Base-by-base conservation (phyloP, 1,284 basidiomycete species). In the Xerocomus amazonicus region DNA sequence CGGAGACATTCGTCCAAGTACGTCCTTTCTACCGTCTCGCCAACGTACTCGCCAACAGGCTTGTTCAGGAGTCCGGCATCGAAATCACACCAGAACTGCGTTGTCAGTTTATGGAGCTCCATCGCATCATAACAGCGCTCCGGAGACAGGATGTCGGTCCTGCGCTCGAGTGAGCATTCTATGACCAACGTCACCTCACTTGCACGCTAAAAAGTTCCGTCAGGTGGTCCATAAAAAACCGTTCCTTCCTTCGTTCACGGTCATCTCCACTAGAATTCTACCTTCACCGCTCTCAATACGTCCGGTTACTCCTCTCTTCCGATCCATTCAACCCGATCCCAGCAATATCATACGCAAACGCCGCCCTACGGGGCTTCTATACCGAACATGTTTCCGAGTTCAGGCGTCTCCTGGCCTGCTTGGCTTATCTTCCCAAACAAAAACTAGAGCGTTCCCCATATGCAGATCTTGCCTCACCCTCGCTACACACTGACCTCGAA, bases 251-350 rank as follows among this genome's bases (percentile, higher is more conserved):
- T 6, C 72, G 74, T 32, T 70, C 76, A 1, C 82, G 87, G 12
- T 80, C 79, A 4, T 94, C 91, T 0, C 78, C 88, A 0, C 76
- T 97, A 9, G 88, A 92, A 56, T 97, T 94, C 67, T 74, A 87
- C 63, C 79, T 96, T 16, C 92, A 96, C 62, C 87, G 91, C 26
- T 90, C 90, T 12, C 83, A 90, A 60, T 94, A 90, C 66, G 79
- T 94, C 45, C 81, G 81, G 6, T 72, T 92, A 3, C 76, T 91
- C 12, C 72, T 88, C 23, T 77, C 77, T 4, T 72, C 78, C 7
- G 72, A 79, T 55, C 78, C 76, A 40, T 75, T 81, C 32, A 69
- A 83, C 59, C 67, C 74, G 19, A 56, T 73, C 13, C 68, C 72
- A 10, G 92, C 92, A 1, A 75, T 96, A 38, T 68, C 72, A 1